phyloP scores from a whole-genome alignment of 768 basidiomycete species.

The Porphyrellus cyaneotinctus region DNA sequence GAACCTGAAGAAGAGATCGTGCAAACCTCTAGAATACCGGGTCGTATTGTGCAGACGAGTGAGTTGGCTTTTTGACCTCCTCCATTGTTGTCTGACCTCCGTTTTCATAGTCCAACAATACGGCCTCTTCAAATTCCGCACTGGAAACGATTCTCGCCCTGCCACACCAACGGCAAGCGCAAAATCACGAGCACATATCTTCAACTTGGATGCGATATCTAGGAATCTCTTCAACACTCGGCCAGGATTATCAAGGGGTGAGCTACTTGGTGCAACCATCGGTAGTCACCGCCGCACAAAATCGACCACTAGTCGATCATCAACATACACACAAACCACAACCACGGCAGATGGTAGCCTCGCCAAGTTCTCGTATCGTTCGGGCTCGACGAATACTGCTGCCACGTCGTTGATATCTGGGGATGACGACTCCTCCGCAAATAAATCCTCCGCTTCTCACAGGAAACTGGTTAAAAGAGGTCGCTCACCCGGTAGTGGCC shows the following conservation, averaged over 20 bases:
- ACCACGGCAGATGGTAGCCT: conserved; percentile 64
- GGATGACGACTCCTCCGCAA: conserved; percentile 58
- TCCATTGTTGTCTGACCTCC: not conserved
- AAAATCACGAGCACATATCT: conserved; percentile 75
- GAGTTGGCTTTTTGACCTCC: conserved; percentile 27
- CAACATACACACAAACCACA: conserved; percentile 66
- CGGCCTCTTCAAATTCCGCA: conserved; percentile 84
- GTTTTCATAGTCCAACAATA: conserved; percentile 69
- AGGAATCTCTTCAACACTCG: conserved; percentile 79
- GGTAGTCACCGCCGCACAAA: conserved; percentile 59
- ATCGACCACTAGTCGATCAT: conserved; percentile 69
- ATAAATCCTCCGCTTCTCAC: conserved; percentile 42
- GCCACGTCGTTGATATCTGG: conserved; percentile 58
- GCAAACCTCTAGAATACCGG: conserved; percentile 67
- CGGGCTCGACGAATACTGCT: conserved; percentile 60
- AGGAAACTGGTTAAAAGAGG: conserved; percentile 44
- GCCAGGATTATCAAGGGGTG: conserved; percentile 64
- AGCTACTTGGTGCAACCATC: conserved; percentile 72
- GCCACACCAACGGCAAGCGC: conserved; percentile 78
- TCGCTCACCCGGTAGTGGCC: conserved; percentile 39
- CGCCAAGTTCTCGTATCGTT: conserved; percentile 68
- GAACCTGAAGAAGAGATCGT: conserved; percentile 81
- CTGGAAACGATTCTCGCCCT: conserved; percentile 72
- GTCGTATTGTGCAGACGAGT: conserved; percentile 81
- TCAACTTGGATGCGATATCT: conserved; percentile 86